Base-by-base conservation (phyloP, 345 rosid genomes). In the Gossypium anomalum region DNA sequence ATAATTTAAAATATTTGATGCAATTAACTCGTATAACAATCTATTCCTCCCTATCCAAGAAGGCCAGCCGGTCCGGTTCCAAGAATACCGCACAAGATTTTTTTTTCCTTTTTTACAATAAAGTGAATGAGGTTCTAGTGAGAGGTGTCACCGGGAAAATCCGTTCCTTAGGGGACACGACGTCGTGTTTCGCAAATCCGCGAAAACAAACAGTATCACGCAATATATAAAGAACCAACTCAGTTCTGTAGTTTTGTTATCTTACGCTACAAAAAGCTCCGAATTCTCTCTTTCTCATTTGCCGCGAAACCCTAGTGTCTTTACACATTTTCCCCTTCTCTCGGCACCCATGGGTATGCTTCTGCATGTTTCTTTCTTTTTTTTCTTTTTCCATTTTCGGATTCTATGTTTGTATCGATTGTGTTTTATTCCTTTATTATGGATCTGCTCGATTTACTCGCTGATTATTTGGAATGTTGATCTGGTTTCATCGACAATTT, bases 301-400 rank as follows among this genome's bases (percentile, higher is more conserved):
- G 71, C 34, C 41, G 25, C 56, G 2, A 47, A 48, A 67, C 38
- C 71, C 71, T 67, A 47, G 20, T 56, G 12, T 67, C 56, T 9
- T 13, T 57, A 57, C 38, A 29, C 29, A 13, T 67, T 47, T 2
- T 47, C 17, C 4, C 23, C 51, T 22, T 11, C 56, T 22, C 41
- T 67, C 57, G 71, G 56, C 41, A 22, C 2, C 70, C 71, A 67
- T 67, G 71, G 71, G 71, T 67, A 67, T 6, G 71, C 17, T 38
- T 45, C 53, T 47, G 56, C 38, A 7, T 67, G 20, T 14, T 22
- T 23, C 7, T 43, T 49, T 19, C 45, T 14, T 7, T 3, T 3
- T 12, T 19, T 5, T 11, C 7, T 22, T 67, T 57, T 9, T 9
- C 11, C 2, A 13, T 19, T 67, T 38, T 47, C 71, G 14, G 71